phyloP scores from a whole-genome alignment of 2,329 filamentous ascomycete species.

The Fusarium nodosum region DNA sequence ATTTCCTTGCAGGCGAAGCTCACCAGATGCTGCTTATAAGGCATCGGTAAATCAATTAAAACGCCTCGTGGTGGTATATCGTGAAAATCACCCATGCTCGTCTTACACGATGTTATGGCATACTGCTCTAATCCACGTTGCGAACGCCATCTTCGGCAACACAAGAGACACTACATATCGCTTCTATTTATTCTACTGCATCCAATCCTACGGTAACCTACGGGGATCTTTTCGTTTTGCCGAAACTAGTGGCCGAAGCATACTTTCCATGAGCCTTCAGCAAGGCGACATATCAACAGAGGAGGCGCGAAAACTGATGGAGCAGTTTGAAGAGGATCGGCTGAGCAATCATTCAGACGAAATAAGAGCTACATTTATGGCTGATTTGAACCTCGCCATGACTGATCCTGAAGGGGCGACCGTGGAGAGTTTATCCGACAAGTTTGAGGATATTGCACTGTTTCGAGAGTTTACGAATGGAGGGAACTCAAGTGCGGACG shows the following conservation, averaged over 20 bases:
- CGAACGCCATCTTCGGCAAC: conserved; percentile 55
- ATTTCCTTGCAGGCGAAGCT: conserved; percentile 48
- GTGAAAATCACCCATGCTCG: conserved; percentile 52
- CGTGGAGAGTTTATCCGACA: conserved; percentile 52
- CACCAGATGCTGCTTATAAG: conserved; percentile 51
- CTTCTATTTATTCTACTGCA: conserved; percentile 56
- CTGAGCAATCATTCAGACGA: conserved; percentile 38
- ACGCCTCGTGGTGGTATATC: conserved; percentile 55
- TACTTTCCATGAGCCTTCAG: conserved; percentile 56
- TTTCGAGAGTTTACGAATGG: conserved; percentile 52
- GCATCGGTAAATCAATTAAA: conserved; percentile 58
- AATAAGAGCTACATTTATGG: conserved; percentile 56
- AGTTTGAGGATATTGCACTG: conserved; percentile 54
- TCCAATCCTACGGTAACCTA: conserved; percentile 57
- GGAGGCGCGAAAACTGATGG: conserved; percentile 51
- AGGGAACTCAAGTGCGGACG: conserved; percentile 12
- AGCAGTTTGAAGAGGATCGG: conserved; percentile 48
- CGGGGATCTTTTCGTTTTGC: conserved; percentile 55
- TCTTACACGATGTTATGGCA: conserved; percentile 58
- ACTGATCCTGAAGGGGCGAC: conserved; percentile 53
- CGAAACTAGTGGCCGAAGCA: conserved; percentile 52
- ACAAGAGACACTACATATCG: conserved; percentile 51
- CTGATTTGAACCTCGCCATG: conserved; percentile 55
- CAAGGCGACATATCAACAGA: conserved; percentile 50
- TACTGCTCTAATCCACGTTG: conserved; percentile 56